A percentile compares a stretch with the other conserved stretches of the same genome.
Conservation (phyloP, 257 asterid species). For the Solanum bulbocastanum region DNA sequence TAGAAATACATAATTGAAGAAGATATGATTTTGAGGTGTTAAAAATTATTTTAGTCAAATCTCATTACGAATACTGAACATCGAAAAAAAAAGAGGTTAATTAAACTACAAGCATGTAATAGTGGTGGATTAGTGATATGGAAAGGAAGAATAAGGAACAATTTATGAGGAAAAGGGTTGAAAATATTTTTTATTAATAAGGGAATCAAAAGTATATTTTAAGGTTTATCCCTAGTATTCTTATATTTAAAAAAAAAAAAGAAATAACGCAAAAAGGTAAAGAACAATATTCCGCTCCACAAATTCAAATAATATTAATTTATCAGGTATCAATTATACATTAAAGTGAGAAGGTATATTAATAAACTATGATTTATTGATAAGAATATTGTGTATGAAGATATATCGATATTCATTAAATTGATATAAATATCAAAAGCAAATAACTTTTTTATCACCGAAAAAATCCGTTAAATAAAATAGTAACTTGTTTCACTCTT, state of each 20-base stretch:
- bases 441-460: neutral
- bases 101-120: neutral
- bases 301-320: neutral
- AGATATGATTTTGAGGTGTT: neutral
- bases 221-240: neutral
- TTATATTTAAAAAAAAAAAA: neutral
- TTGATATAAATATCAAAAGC: too few species aligned
- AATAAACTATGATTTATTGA: neutral
- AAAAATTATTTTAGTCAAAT: neutral
- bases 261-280: neutral
- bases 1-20: neutral
- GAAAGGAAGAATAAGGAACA: neutral
- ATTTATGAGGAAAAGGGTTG: neutral
- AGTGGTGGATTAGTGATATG: neutral
- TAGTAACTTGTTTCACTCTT: neutral
- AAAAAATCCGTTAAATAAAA: neutral
- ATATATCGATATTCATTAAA: neutral
- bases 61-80: neutral
- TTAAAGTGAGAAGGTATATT: neutral
- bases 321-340: neutral
- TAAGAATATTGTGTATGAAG: neutral
- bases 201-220: neutral
- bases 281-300: neutral
- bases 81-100: neutral
- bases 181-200: neutral